These are phyloP conservation scores for Bocquillonia castaneifolia DNA, from an alignment of 441 rosid genomes.

Conservation along the genomic window DNA sequence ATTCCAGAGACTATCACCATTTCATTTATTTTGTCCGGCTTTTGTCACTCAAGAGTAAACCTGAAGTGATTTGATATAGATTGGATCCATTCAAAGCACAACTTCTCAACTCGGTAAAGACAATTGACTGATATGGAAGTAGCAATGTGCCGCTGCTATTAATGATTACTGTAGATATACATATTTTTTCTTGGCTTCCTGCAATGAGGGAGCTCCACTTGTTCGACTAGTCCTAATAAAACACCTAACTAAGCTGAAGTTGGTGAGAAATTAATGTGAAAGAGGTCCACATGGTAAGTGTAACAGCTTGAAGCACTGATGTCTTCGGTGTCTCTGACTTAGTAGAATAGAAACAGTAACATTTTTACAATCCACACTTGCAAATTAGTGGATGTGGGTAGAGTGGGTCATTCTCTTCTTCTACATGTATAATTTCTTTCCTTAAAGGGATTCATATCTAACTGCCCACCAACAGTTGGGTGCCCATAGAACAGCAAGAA, in stretches of 20 bases:
- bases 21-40: too few species aligned
- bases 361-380: background rate
- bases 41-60: too few species aligned
- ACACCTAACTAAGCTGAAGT: background rate
- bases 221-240: background rate
- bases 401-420: background rate
- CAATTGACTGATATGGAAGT: background rate
- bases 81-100: too few species aligned
- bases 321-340: background rate
- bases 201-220: background rate
- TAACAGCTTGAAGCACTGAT: background rate
- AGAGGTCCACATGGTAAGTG: background rate
- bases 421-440: background rate
- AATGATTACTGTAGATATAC: background rate
- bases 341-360: background rate
- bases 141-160: background rate
- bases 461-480: constrained; percentile 17
- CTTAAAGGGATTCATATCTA: background rate
- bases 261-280: background rate
- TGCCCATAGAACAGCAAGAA: background rate
- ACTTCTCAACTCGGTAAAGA: too few species aligned
- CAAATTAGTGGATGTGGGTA: background rate
- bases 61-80: too few species aligned
- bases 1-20: too few species aligned
- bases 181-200: background rate